phyloP scores from a whole-genome alignment of 768 basidiomycete genomes.

The Podaxis rugospora region DNA sequence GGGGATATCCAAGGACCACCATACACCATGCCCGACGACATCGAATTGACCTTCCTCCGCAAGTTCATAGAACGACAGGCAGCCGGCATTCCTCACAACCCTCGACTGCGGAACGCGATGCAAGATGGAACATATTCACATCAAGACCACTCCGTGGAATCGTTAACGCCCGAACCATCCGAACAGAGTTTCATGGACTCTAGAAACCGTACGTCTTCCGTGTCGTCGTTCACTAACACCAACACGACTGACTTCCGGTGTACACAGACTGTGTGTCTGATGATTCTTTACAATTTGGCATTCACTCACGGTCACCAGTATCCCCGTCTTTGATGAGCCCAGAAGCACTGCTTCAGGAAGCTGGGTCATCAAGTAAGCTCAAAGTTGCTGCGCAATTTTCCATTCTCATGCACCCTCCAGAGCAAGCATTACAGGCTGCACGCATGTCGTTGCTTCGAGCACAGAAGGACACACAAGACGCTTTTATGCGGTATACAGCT shows the following conservation, averaged over 20 bases:
- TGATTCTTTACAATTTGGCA: constrained; percentile 17
- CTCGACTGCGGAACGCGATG: constrained; percentile 58
- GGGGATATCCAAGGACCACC: constrained; percentile 83
- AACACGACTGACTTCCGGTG: background rate
- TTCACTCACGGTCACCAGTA: constrained; percentile 40
- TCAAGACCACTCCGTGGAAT: constrained; percentile 42
- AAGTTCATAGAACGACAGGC: constrained; percentile 81
- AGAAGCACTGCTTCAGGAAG: constrained; percentile 55
- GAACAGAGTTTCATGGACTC: constrained; percentile 38
- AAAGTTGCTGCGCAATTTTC: constrained; percentile 2
- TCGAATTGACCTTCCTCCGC: constrained; percentile 73
- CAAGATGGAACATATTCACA: constrained; percentile 30
- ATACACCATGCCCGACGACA: constrained; percentile 74
- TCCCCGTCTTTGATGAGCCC: constrained; percentile 48
- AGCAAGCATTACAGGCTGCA: constrained; percentile 58
- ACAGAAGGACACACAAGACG: constrained; percentile 69
- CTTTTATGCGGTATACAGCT: constrained; percentile 63
- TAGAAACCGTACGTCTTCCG: constrained; percentile 27
- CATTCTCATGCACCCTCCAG: constrained; percentile 27
- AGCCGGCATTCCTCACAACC: constrained; percentile 74
- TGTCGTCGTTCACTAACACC: background rate
- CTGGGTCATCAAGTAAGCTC: constrained; percentile 53
- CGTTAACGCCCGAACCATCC: constrained; percentile 45
- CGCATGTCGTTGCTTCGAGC: constrained; percentile 57
- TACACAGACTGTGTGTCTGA: constrained; percentile 31